A percentile compares a stretch with the other conserved stretches of the same genome.
These are phyloP conservation scores for Babesia ovis DNA, from an alignment of 169 alveolate species.

Conservation along the genomic window DNA sequence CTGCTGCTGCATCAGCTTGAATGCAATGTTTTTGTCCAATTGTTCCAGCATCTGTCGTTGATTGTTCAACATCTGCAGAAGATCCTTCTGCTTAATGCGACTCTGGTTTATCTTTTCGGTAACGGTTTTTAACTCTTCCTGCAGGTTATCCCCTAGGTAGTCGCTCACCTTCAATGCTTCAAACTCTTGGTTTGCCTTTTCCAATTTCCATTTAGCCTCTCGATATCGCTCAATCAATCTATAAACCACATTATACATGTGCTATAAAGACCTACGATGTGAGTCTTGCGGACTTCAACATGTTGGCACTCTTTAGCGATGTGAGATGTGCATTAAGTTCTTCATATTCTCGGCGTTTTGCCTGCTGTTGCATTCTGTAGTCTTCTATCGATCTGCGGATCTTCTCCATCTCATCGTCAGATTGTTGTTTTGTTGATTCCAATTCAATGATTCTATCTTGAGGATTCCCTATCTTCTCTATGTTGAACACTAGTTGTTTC, in stretches of 20 bases:
- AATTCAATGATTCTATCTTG: background rate
- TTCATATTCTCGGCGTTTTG: slow-evolving; percentile 10
- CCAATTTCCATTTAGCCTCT: background rate
- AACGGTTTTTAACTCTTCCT: slow-evolving; percentile 24
- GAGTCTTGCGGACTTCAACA: slow-evolving; percentile 11
- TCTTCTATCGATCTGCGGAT: background rate
- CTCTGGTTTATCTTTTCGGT: slow-evolving; percentile 26
- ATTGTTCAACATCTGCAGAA: slow-evolving; percentile 38
- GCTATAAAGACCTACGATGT: background rate
- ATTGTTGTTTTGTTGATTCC: background rate
- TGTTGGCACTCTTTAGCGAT: background rate
- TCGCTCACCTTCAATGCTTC: background rate
- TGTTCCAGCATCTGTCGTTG: slow-evolving; percentile 48
- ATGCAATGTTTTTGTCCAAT: slow-evolving; percentile 59
- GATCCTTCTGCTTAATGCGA: slow-evolving; percentile 60
- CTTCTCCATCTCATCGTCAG: background rate
- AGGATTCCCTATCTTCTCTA: background rate
- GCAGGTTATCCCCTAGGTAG: slow-evolving; percentile 1
- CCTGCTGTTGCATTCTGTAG: background rate
- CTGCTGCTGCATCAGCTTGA: slow-evolving; percentile 36
- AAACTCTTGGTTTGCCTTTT: background rate
- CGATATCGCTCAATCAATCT: slow-evolving; percentile 25
- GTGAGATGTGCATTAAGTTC: background rate
- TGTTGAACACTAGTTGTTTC: background rate
- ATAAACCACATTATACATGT: background rate